phyloP scores from a whole-genome alignment of 345 rosid species.

The Aquilaria malaccensis region DNA sequence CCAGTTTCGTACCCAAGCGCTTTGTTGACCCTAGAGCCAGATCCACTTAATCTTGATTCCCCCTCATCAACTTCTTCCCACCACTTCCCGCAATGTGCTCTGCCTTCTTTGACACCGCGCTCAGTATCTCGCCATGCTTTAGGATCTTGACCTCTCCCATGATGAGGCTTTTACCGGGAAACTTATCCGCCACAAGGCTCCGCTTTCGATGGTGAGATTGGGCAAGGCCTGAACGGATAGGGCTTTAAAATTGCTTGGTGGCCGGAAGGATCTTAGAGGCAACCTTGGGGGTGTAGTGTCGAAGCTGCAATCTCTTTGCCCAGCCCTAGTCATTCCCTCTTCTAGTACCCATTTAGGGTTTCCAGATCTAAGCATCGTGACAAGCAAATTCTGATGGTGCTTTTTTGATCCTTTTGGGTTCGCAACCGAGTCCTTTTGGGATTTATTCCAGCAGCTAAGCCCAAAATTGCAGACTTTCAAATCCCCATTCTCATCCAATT shows the following conservation, averaged over 20 bases:
- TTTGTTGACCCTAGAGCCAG: slow-evolving; percentile 31
- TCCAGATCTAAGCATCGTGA: too few species aligned
- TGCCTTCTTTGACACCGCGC: not conserved
- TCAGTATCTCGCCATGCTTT: slow-evolving; percentile 49
- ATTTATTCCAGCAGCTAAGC: not conserved
- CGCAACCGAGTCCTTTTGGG: too few species aligned
- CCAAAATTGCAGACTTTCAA: slow-evolving; percentile 24
- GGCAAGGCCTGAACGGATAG: slow-evolving; percentile 1
- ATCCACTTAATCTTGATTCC: slow-evolving; percentile 5
- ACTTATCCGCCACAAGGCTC: slow-evolving; percentile 18
- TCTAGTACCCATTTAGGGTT: too few species aligned
- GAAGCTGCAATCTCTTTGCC: too few species aligned
- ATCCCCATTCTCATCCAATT: slow-evolving; percentile 20
- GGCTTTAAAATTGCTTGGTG: slow-evolving; percentile 18
- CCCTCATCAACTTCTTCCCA: slow-evolving; percentile 1
- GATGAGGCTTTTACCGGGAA: slow-evolving; percentile 29
- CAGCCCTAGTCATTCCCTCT: too few species aligned
- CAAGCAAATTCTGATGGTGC: too few species aligned
- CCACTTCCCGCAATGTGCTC: not conserved
- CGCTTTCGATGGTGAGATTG: slow-evolving; percentile 27
- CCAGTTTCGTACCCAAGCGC: slow-evolving; percentile 46
- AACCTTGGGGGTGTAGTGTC: too few species aligned
- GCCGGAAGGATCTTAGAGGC: not conserved
- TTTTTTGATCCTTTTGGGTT: too few species aligned
- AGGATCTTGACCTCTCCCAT: slow-evolving; percentile 59